phyloP scores from a whole-genome alignment of 306 rosid genomes.

The Acacia crassicarpa region DNA sequence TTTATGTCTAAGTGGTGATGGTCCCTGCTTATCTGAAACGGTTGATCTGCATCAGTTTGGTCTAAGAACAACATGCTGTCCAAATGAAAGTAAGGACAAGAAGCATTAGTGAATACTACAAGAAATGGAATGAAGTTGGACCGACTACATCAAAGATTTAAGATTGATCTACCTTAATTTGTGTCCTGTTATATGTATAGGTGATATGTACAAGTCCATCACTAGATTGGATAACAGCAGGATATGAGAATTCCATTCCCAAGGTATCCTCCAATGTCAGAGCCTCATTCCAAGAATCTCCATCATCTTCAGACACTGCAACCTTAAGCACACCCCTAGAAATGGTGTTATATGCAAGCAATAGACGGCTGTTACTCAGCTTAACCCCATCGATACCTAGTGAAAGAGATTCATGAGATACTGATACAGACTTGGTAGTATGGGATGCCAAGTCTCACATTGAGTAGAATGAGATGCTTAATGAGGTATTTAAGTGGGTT shows the following conservation, averaged over 20 bases:
- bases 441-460: no score
- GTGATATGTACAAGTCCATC: conserved; percentile 81
- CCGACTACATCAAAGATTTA: conserved; percentile 12
- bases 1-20: not conserved
- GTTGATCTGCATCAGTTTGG: conserved; percentile 42
- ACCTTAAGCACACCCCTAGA: conserved; percentile 86
- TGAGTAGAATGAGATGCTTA: no score
- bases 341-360: conserved; percentile 70
- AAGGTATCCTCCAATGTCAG: conserved; percentile 70
- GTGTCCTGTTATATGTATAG: conserved; percentile 83
- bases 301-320: conserved; percentile 76
- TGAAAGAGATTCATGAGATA: not conserved
- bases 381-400: conserved; percentile 91
- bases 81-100: conserved; percentile 34
- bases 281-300: conserved; percentile 77
- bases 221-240: conserved; percentile 88
- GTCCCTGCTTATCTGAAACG: conserved; percentile 12
- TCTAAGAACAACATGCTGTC: conserved; percentile 78
- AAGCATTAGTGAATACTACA: conserved; percentile 18
- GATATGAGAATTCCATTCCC: conserved; percentile 90
- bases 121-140: conserved; percentile 14
- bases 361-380: conserved; percentile 64
- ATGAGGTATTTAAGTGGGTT: no score
- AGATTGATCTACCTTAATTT: conserved; percentile 66
- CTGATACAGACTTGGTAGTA: no score